phyloP scores from a whole-genome alignment of 768 basidiomycete species.

The Clavulina sp. region DNA sequence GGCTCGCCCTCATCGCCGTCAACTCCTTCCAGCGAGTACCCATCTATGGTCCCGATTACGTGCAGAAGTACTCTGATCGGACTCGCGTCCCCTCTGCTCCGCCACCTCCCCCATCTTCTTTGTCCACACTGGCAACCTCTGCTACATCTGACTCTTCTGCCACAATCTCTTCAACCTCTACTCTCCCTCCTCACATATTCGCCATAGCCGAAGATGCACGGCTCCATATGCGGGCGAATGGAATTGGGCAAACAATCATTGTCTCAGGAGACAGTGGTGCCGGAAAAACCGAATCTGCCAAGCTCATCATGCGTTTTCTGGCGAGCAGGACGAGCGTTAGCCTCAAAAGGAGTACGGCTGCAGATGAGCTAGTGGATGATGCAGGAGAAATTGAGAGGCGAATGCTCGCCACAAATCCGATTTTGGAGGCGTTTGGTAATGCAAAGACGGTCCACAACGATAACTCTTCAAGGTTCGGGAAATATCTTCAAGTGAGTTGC shows the following conservation, averaged over 20 bases:
- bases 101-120: constrained; percentile 73
- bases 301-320: constrained; percentile 98
- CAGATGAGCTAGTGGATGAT: constrained; percentile 63
- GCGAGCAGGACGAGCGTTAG: constrained; percentile 84
- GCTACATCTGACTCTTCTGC: constrained; percentile 76
- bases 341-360: constrained; percentile 30
- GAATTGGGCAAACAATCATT: constrained; percentile 94
- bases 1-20: constrained; percentile 95
- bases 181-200: constrained; percentile 93
- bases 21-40: constrained; percentile 98
- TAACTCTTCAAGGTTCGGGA: constrained; percentile 96
- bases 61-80: constrained; percentile 91
- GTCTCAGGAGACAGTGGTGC: constrained; percentile 99
- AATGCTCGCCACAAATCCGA: constrained; percentile 98
- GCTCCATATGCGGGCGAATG: constrained; percentile 87
- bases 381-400: constrained; percentile 92
- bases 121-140: constrained; percentile 75
- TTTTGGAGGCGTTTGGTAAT: constrained; percentile 96
- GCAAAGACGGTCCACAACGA: constrained; percentile 97
- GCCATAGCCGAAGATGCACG: constrained; percentile 99
- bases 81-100: constrained; percentile 72
- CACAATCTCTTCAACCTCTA: constrained; percentile 78
- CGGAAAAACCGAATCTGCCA: constrained; percentile 97
- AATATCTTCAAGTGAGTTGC: constrained; percentile 93
- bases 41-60: constrained; percentile 91